Conservation (phyloP, 2,329 filamentous ascomycete genomes). For the Sclerotinia glacialis region DNA sequence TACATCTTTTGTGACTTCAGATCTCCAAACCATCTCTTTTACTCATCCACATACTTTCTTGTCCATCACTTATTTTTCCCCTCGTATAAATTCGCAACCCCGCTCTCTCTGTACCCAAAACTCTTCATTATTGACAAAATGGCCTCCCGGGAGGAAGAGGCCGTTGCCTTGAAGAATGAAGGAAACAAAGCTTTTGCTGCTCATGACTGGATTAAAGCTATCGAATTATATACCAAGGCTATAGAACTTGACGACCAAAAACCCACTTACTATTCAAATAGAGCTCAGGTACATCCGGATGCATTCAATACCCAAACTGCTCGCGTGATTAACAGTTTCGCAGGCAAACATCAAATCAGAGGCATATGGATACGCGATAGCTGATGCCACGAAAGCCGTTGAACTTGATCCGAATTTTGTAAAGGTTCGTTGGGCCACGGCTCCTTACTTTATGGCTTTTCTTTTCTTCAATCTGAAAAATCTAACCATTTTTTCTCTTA, state of each 20-base stretch:
- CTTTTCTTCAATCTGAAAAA: neutral
- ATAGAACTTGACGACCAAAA: conserved; percentile 81
- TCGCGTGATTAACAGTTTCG: conserved; percentile 49
- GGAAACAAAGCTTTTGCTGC: conserved; percentile 90
- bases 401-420: conserved; percentile 83
- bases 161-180: conserved; percentile 82
- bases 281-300: conserved; percentile 71
- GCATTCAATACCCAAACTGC: conserved; percentile 35
- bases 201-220: conserved; percentile 80
- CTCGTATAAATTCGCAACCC: conserved; percentile 6
- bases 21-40: neutral
- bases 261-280: conserved; percentile 88
- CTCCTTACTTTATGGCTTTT: neutral
- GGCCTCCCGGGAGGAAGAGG: conserved; percentile 55
- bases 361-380: conserved; percentile 87
- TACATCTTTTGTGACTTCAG: neutral
- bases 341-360: conserved; percentile 95
- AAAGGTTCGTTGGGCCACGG: conserved; percentile 59
- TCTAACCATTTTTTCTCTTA: conserved; percentile 40
- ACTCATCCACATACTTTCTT: neutral
- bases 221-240: conserved; percentile 82
- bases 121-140: conserved; percentile 26
- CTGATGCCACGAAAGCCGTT: conserved; percentile 86
- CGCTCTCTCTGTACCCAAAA: conserved; percentile 11
- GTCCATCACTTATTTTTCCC: neutral